Percentiles rank a stretch among this genome's conserved stretches.
phyloP scores from a whole-genome alignment of 768 basidiomycete species.

The Pholiota conissans region DNA sequence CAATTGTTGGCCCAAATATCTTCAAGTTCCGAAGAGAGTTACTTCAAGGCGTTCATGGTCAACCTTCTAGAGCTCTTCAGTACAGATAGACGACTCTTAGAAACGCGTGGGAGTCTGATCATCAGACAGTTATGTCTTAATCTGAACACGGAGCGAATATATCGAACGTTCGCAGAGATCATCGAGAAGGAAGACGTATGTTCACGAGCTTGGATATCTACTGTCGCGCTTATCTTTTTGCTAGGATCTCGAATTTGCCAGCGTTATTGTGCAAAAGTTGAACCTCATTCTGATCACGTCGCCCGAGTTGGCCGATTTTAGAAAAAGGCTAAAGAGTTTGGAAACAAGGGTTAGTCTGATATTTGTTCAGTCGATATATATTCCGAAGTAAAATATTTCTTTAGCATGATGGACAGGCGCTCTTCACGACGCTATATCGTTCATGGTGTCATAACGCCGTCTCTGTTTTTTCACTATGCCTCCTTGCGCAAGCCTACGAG shows the following conservation, averaged over 20 bases:
- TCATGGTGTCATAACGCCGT: constrained; percentile 99
- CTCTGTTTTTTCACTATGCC: constrained; percentile 92
- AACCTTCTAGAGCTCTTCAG: constrained; percentile 94
- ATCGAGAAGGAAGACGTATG: constrained; percentile 95
- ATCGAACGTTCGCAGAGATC: constrained; percentile 94
- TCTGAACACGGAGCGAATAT: constrained; percentile 94
- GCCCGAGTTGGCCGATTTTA: constrained; percentile 92
- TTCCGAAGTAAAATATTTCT: not conserved
- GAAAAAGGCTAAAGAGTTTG: constrained; percentile 87
- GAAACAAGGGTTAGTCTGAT: constrained; percentile 76
- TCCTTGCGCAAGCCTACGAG: constrained; percentile 97
- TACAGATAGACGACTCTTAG: constrained; percentile 87
- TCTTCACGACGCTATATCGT: constrained; percentile 91
- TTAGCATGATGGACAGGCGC: constrained; percentile 92
- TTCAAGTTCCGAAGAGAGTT: constrained; percentile 90
- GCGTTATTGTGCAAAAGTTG: constrained; percentile 95
- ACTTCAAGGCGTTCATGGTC: constrained; percentile 95
- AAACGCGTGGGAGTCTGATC: constrained; percentile 92
- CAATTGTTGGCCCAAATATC: constrained; percentile 97
- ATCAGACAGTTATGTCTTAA: constrained; percentile 93
- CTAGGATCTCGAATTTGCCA: constrained; percentile 96
- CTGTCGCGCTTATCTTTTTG: not conserved
- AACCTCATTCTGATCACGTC: constrained; percentile 97
- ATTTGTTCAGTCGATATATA: not conserved
- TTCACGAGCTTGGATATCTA: not conserved